Conservation (phyloP, 768 basidiomycete species). For the Phlegmacium glaucopus region DNA sequence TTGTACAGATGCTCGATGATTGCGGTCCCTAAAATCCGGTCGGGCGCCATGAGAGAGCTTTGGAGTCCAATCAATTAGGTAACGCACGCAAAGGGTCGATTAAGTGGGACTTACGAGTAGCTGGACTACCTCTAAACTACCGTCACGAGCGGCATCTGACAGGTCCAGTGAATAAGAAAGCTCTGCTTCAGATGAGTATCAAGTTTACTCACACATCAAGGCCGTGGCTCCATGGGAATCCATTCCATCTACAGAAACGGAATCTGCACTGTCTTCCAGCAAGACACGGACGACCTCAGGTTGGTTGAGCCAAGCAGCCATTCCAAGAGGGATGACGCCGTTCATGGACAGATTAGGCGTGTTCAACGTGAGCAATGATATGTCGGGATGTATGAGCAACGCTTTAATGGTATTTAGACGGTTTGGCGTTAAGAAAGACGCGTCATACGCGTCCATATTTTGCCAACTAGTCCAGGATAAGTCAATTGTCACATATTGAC, state of each 20-base stretch:
- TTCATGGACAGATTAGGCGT: slow-evolving; percentile 67
- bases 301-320: slow-evolving; percentile 76
- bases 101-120: slow-evolving; percentile 47
- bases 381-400: slow-evolving; percentile 51
- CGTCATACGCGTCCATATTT: slow-evolving; percentile 64
- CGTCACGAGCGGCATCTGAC: slow-evolving; percentile 75
- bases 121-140: slow-evolving; percentile 62
- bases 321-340: slow-evolving; percentile 73
- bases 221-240: slow-evolving; percentile 76
- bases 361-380: slow-evolving; percentile 69
- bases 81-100: not conserved
- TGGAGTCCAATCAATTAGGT: slow-evolving; percentile 3
- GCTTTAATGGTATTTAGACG: slow-evolving; percentile 57
- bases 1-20: slow-evolving; percentile 70
- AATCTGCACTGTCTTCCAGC: slow-evolving; percentile 58
- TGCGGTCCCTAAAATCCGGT: slow-evolving; percentile 69
- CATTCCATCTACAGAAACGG: slow-evolving; percentile 70
- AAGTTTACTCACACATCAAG: slow-evolving; percentile 68
- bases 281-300: slow-evolving; percentile 56
- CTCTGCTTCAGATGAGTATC: slow-evolving; percentile 11
- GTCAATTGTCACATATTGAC: not conserved
- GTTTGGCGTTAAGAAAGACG: slow-evolving; percentile 57
- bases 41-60: slow-evolving; percentile 70
- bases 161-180: slow-evolving; percentile 16
- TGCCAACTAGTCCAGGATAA: slow-evolving; percentile 62